Evolutionary conservation across 805 yeast genomes (phyloP), one percentile per base, ranked within the genome.

Genomic region (Wickerhamiella spandovensis): DNA sequence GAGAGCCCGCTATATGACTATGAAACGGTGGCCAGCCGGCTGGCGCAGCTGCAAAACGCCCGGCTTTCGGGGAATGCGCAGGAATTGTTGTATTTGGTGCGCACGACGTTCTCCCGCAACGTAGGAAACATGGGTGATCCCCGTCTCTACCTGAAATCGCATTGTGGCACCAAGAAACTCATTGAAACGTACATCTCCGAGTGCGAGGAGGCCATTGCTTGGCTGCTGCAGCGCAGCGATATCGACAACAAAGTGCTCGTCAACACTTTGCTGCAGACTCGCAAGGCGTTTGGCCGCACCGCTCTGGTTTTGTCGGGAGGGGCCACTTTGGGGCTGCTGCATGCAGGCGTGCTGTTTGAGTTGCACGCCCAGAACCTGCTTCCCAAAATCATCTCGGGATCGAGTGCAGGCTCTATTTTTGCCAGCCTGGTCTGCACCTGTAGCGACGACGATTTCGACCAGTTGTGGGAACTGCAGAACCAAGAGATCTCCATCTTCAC

Each of bases 291-390:
- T 48, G 99, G 99, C 0, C 73, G 96, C 50, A 89, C 97, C 0
- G 98, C 97, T 0, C 69, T 92, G 24, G 87, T 94, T n/a, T 73
- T 92, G 49, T 82, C 95, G 46, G 99, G 99, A 1, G 99, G 99
- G 1, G 88, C 95, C 1, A 84, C 95, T 4, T 84, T 90, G 68
- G 98, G 97, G 0, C 67, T 90, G 47, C 79, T 89, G 54, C 97
- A 90, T 57, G 84, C 88, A 51, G 99, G 99, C 1, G 96, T 92
- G 0, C 68, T 90, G 44, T 79, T 86, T 4, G 84, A 92, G 1
- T 71, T 92, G 28, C 67, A 82, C 41, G 92, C 86, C 57, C 74
- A 76, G 48, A 80, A 82, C 49, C 69, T 88, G 21, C 68, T 90
- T 22, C 99, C 99, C 0, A 75, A 84, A 46, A 84, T 92, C 37